A percentile compares a stretch with the other conserved stretches of the same genome.
These are phyloP conservation scores for Colletotrichum cuscutae DNA, from an alignment of 2,329 filamentous ascomycete species.

Conservation along the genomic window DNA sequence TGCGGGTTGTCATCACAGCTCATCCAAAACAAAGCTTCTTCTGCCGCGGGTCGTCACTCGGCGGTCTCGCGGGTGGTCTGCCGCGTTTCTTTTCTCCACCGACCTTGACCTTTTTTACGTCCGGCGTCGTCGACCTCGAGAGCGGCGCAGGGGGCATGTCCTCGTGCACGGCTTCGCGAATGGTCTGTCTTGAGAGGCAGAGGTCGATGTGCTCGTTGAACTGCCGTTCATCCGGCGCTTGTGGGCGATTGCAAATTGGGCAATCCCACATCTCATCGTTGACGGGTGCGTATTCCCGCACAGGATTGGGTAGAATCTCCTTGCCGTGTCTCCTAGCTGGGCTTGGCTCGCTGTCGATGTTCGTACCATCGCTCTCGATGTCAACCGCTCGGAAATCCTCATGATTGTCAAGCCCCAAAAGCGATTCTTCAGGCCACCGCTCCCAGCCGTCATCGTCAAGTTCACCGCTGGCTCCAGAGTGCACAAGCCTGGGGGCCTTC, in stretches of 20 bases:
- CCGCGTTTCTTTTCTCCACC: slow-evolving; percentile 50
- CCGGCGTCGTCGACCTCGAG: slow-evolving; percentile 43
- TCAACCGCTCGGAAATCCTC: background rate
- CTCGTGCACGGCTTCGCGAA: slow-evolving; percentile 81
- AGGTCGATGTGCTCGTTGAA: slow-evolving; percentile 96
- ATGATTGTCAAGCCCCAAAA: slow-evolving; percentile 45
- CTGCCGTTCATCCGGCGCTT: slow-evolving; percentile 75
- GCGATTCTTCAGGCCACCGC: slow-evolving; percentile 74
- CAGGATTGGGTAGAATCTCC: slow-evolving; percentile 60
- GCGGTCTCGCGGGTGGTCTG: slow-evolving; percentile 45
- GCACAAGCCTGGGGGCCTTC: slow-evolving; percentile 37
- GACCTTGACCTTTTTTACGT: slow-evolving; percentile 49
- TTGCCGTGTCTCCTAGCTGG: slow-evolving; percentile 56
- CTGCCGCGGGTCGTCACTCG: slow-evolving; percentile 55
- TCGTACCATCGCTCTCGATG: slow-evolving; percentile 66
- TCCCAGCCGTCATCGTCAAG: slow-evolving; percentile 68
- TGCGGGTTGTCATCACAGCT: background rate
- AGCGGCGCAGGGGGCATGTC: slow-evolving; percentile 42
- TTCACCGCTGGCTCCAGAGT: slow-evolving; percentile 48
- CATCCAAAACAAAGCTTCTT: slow-evolving; percentile 63
- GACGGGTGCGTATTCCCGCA: slow-evolving; percentile 42
- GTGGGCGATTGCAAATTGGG: slow-evolving; percentile 85
- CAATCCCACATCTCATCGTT: slow-evolving; percentile 79
- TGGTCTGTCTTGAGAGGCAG: slow-evolving; percentile 87
- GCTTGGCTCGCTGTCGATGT: slow-evolving; percentile 61